Evolutionary conservation across 768 basidiomycete species (phyloP), one percentile per base, ranked within the genome.

Genomic region (Vararia minispora): DNA sequence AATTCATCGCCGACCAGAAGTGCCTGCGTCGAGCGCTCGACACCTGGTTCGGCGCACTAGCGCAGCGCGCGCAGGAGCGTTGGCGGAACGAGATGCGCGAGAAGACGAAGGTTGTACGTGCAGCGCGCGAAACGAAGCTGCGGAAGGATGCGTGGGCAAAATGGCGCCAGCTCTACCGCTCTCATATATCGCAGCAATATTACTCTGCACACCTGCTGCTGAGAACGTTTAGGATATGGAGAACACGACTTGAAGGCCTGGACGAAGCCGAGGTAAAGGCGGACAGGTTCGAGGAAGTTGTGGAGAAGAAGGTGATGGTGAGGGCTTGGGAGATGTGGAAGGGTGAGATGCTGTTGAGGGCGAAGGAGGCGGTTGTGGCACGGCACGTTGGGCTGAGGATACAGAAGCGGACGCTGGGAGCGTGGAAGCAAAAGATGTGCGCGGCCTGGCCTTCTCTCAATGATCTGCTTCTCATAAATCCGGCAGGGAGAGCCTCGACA

Each of bases 11-110:
- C 11, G 59, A 74, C 28, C 54, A 54, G 12, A 71, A 69, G 23
- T 56, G 55, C 36, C 53, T 75, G 33, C 68, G 60, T 36, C 49
- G 52, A 3, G 58, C 61, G 11, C 50, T 84, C 35, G 37, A 48
- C 6, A 35, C 55, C 3, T 90, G 87, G 87, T 69, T 65, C 42
- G 46, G 50, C 20, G 71, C 59, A 45, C 54, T 74, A 4, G 71
- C 66, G 45, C 66, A 74, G 49, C 74, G 65, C 48, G 64, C 68
- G 49, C 75, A 78, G 49, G 52, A 61, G 17, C 63, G 65, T 40
- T 83, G 79, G 79, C 69, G 76, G 22, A 60, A 71, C 33, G 78
- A 71, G 35, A 85, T 85, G 80, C 77, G 81, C 21, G 48, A 60
- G 45, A 79, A 72, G 52, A 84, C 85, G 74, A 74, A 71, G 50